phyloP scores from a whole-genome alignment of 108 stramenopile genomes.

The Cyclostephanos invisitatus region DNA sequence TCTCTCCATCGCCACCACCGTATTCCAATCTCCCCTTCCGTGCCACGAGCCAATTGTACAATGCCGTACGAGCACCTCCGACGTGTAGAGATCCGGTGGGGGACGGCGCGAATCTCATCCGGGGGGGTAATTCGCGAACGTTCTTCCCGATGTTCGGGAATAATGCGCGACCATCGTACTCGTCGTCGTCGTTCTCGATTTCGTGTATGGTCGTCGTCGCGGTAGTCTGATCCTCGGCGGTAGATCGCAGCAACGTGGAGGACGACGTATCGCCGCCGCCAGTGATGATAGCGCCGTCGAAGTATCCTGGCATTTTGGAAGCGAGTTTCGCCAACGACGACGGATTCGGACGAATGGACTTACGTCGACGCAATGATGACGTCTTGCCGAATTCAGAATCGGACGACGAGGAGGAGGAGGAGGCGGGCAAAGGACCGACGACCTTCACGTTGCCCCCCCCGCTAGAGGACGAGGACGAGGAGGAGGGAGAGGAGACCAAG shows the following conservation, averaged over 20 bases:
- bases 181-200: not conserved
- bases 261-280: slow-evolving; percentile 11
- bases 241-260: slow-evolving; percentile 8
- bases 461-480: too few relatives aligned
- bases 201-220: not conserved
- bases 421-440: too few relatives aligned
- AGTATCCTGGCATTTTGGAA: not conserved
- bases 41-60: slow-evolving; percentile 97
- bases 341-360: not conserved
- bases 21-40: slow-evolving; percentile 82
- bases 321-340: not conserved
- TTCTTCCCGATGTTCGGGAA: slow-evolving; percentile 76
- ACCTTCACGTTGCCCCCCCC: too few relatives aligned
- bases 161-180: slow-evolving; percentile 6
- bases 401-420: too few relatives aligned
- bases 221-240: slow-evolving; percentile 22
- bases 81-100: slow-evolving; percentile 96
- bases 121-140: slow-evolving; percentile 61
- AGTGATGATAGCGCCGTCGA: not conserved
- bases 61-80: slow-evolving; percentile 95
- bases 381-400: too few relatives aligned
- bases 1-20: slow-evolving; percentile 16
- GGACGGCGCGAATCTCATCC: slow-evolving; percentile 93
- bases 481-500: too few relatives aligned
- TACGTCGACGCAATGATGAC: too few relatives aligned